Conservation (phyloP, 108 stramenopile species). For the Nitzschia sp. region DNA sequence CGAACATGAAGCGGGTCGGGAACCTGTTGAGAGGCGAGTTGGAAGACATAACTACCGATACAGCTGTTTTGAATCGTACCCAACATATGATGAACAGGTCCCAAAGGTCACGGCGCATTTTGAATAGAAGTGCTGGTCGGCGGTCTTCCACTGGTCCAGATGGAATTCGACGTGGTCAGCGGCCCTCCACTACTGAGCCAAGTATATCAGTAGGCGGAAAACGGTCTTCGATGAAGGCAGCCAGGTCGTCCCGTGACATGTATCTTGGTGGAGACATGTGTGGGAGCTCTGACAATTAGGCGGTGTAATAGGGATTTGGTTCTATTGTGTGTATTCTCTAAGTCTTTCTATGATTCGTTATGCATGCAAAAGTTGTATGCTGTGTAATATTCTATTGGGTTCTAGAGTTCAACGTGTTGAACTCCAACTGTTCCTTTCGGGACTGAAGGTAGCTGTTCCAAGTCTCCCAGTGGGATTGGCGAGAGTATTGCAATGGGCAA, state of each 20-base stretch:
- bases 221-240: not conserved
- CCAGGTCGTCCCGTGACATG: constrained; percentile 33
- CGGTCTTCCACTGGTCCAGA: too few species aligned
- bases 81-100: constrained; percentile 41
- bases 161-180: too few species aligned
- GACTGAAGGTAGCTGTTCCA: constrained; percentile 20
- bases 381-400: not conserved
- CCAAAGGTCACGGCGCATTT: not conserved
- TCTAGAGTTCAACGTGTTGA: not conserved
- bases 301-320: too few species aligned
- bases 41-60: constrained; percentile 28
- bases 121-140: not conserved
- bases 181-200: too few species aligned
- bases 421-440: not conserved
- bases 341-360: not conserved
- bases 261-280: constrained; percentile 40
- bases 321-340: not conserved
- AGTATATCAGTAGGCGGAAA: too few species aligned
- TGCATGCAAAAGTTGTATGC: not conserved
- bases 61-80: constrained; percentile 26
- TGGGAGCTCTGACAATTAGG: not conserved
- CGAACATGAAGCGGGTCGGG: constrained; percentile 38
- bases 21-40: constrained; percentile 38
- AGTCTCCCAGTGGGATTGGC: constrained; percentile 41
- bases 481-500: constrained; percentile 49